A percentile compares a stretch with the other conserved stretches of the same genome.
phyloP scores from a whole-genome alignment of 768 basidiomycete species.

The Chalciporus sphaerocephalus region DNA sequence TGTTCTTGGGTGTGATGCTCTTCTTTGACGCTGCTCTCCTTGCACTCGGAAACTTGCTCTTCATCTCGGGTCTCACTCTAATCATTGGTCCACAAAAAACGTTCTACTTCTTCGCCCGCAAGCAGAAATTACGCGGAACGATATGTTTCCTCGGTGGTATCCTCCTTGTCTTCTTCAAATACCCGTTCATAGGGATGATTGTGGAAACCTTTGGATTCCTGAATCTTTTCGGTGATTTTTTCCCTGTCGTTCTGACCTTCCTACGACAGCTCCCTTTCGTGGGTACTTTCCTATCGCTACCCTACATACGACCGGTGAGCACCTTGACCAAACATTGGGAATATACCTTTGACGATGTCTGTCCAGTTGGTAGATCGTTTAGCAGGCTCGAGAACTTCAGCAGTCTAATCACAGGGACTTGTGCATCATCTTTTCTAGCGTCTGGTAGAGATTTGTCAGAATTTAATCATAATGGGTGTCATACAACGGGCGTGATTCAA shows the following conservation, averaged over 20 bases:
- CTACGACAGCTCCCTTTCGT: conserved; percentile 90
- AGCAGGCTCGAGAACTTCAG: conserved; percentile 74
- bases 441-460: conserved; percentile 7
- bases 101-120: conserved; percentile 95
- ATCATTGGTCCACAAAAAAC: conserved; percentile 98
- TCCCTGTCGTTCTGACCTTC: conserved; percentile 98
- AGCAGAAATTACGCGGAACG: conserved; percentile 90
- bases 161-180: conserved; percentile 89
- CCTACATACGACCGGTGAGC: conserved; percentile 80
- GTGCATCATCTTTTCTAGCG: conserved; percentile 1
- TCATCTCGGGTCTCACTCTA: conserved; percentile 88
- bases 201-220: conserved; percentile 97
- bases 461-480: conserved; percentile 15
- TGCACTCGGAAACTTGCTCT: conserved; percentile 97
- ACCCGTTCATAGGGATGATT: conserved; percentile 90
- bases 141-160: conserved; percentile 87
- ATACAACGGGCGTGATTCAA: neutral
- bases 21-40: conserved; percentile 95
- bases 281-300: conserved; percentile 79
- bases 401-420: conserved; percentile 43
- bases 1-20: conserved; percentile 92
- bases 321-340: neutral
- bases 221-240: conserved; percentile 98
- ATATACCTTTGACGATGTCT: conserved; percentile 4
- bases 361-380: conserved; percentile 71